These are phyloP conservation scores for Phytophthora tentaculata DNA, from an alignment of 352 stramenopile species.

Conservation along the genomic window DNA sequence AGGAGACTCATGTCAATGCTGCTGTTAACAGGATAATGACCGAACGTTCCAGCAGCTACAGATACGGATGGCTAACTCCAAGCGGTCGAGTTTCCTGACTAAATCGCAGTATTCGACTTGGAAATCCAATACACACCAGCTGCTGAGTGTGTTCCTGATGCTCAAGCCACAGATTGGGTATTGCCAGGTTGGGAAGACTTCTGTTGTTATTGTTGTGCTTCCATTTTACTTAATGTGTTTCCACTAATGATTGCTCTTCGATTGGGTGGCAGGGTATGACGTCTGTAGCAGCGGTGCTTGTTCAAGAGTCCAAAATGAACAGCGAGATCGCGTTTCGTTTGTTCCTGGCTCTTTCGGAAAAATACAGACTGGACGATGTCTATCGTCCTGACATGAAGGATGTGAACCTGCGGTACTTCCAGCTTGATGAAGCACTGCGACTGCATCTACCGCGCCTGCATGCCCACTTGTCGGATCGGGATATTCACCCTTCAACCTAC, in stretches of 20 bases:
- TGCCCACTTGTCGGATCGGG: constrained; percentile 48
- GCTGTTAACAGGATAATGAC: constrained; percentile 44
- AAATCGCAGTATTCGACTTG: constrained; percentile 44
- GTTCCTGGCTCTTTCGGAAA: constrained; percentile 58
- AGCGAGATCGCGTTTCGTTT: constrained; percentile 55
- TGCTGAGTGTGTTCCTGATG: constrained; percentile 50
- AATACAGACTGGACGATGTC: constrained; percentile 54
- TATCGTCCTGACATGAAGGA: constrained; percentile 61
- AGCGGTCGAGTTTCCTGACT: constrained; percentile 19
- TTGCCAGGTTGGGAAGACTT: constrained; percentile 39
- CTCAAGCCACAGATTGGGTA: constrained; percentile 64
- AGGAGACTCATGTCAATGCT: constrained; percentile 4
- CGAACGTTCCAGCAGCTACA: constrained; percentile 56
- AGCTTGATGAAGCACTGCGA: constrained; percentile 52
- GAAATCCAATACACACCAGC: constrained; percentile 46
- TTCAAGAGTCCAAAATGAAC: constrained; percentile 56
- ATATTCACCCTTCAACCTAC: constrained; percentile 57
- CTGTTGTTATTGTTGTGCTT: no score
- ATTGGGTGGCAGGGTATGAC: constrained; percentile 56
- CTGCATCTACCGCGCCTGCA: constrained; percentile 48
- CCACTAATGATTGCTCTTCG: constrained; percentile 5
- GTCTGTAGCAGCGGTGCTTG: constrained; percentile 44
- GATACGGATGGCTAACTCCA: constrained; percentile 26
- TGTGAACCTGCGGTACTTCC: constrained; percentile 57
- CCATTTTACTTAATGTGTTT: no score